Conservation (phyloP, 1,284 basidiomycete genomes). For the Microbotryum intermedium region DNA sequence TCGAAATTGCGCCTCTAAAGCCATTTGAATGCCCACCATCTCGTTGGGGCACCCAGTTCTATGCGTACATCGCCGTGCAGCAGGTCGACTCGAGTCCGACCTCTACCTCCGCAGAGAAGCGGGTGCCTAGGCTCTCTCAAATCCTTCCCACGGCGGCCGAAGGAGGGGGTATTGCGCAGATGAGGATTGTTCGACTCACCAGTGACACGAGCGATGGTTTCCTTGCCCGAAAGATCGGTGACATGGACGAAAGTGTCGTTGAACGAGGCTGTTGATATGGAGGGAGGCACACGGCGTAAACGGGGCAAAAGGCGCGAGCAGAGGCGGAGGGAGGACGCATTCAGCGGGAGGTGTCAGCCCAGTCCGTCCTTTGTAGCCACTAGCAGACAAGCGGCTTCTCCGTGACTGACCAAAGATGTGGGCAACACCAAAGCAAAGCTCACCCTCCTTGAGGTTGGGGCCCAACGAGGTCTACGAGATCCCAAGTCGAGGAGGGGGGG, state of each 20-base stretch:
- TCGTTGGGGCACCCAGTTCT: too few relatives aligned
- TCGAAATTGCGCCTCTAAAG: too few relatives aligned
- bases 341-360: neutral
- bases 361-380: neutral
- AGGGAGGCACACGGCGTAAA: neutral
- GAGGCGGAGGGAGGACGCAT: neutral
- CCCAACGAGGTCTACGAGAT: conserved; percentile 58
- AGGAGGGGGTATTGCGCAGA: too few relatives aligned
- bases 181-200: too few relatives aligned
- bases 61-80: too few relatives aligned
- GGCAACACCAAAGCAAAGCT: conserved; percentile 71
- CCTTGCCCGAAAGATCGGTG: conserved; percentile 97
- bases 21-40: too few relatives aligned
- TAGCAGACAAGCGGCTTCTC: neutral
- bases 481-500: too few relatives aligned
- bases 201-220: conserved; percentile 97
- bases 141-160: too few relatives aligned
- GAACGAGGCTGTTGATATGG: conserved; percentile 48
- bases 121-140: too few relatives aligned
- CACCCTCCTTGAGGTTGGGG: conserved; percentile 88
- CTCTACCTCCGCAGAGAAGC: too few relatives aligned
- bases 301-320: neutral
- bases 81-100: too few relatives aligned
- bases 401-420: conserved; percentile 68
- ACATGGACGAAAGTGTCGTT: conserved; percentile 99